Percentiles rank a stretch among this genome's conserved stretches.
Conservation (phyloP, 371 early-diverging fungal species). For the Lichtheimia hyalospora region DNA sequence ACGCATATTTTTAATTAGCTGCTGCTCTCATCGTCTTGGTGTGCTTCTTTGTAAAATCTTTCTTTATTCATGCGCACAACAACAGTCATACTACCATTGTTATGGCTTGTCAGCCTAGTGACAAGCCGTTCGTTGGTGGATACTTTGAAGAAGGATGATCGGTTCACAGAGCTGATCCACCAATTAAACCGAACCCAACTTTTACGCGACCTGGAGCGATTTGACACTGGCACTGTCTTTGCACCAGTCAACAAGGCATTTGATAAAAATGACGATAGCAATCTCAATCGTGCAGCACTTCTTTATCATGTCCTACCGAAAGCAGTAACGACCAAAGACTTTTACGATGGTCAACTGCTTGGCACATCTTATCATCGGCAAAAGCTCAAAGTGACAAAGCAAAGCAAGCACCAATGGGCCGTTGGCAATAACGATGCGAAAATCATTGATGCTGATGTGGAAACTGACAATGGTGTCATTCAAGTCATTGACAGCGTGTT, state of each 20-base stretch:
- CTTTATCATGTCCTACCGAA: constrained; percentile 47
- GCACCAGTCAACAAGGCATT: constrained; percentile 60
- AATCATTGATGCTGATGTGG: constrained; percentile 27
- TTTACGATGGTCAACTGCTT: constrained; percentile 45
- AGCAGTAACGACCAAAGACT: constrained; percentile 19
- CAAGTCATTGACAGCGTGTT: constrained; percentile 38
- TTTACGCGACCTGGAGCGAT: constrained; percentile 22
- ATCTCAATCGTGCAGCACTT: constrained; percentile 28
- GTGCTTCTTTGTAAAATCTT: too few species aligned
- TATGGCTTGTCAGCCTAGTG: too few species aligned
- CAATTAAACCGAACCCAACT: constrained; percentile 25
- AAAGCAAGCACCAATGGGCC: constrained; percentile 12
- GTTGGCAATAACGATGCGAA: constrained; percentile 24
- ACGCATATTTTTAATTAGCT: too few species aligned
- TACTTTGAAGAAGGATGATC: constrained; percentile 21
- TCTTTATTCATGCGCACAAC: too few species aligned
- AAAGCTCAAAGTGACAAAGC: constrained; percentile 32
- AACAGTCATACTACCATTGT: too few species aligned
- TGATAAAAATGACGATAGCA: constrained; percentile 22
- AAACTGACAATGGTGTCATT: constrained; percentile 39
- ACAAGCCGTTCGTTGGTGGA: background rate
- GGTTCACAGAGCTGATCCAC: constrained; percentile 24
- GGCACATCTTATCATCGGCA: constrained; percentile 38
- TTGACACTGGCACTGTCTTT: constrained; percentile 47
- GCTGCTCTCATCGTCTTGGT: too few species aligned